These are phyloP conservation scores for Syzygium jambos DNA, from an alignment of 345 rosid genomes.

Conservation along the genomic window DNA sequence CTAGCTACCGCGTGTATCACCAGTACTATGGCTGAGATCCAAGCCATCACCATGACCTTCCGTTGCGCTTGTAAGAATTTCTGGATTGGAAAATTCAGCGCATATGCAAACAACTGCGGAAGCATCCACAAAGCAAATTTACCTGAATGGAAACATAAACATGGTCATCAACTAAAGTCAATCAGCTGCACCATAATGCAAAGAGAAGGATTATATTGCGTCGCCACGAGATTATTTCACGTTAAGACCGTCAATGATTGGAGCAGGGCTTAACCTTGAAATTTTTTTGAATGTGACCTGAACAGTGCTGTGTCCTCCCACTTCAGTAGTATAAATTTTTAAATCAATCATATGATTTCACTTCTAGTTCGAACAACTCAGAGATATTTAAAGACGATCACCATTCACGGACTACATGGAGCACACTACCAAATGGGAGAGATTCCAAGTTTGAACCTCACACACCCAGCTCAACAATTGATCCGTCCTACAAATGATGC, in stretches of 20 bases:
- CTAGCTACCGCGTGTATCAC: conserved; percentile 52
- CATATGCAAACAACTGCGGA: conserved; percentile 81
- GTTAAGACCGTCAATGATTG: not conserved
- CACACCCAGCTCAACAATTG: not conserved
- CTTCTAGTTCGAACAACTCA: not conserved
- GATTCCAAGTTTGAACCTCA: not conserved
- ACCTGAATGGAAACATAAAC: conserved; percentile 27
- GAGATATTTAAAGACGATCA: not conserved
- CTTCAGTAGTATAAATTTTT: not conserved
- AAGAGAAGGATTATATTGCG: not conserved
- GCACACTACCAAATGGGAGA: not conserved
- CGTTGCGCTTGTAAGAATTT: conserved; percentile 87
- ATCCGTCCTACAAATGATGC: not conserved
- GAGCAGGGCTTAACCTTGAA: not conserved
- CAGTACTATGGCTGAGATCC: conserved; percentile 58
- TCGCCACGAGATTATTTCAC: not conserved
- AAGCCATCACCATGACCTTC: conserved; percentile 77
- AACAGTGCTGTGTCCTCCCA: not conserved
- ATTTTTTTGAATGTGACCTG: not conserved
- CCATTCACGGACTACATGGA: not conserved
- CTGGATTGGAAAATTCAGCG: conserved; percentile 81
- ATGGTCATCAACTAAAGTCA: not conserved
- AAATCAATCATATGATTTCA: not conserved
- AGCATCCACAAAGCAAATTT: conserved; percentile 85
- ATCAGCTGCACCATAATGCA: not conserved